These are phyloP conservation scores for Chlorociboria aeruginascens DNA, from an alignment of 495 filamentous ascomycete genomes.

Conservation along the genomic window DNA sequence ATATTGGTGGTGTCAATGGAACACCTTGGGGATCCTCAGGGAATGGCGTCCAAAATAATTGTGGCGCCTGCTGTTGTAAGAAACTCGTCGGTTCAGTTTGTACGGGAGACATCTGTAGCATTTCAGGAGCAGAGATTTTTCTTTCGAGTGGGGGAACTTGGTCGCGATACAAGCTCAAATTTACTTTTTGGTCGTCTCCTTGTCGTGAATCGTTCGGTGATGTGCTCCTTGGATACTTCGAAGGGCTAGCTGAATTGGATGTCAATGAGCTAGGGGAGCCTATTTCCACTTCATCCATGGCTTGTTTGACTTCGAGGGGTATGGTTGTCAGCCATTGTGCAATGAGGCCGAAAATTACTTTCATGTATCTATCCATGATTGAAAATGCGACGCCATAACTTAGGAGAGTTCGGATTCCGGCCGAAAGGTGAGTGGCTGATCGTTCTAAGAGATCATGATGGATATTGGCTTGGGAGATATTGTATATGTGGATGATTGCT, in stretches of 20 bases:
- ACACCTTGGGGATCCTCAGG: conserved; percentile 8
- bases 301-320: conserved; percentile 15
- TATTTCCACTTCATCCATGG: background rate
- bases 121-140: conserved; percentile 2
- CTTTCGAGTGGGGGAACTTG: background rate
- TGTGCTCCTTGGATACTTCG: background rate
- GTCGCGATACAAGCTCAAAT: no score
- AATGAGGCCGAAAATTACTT: conserved; percentile 17
- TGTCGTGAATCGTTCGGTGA: background rate
- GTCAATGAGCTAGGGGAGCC: background rate
- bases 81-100: background rate
- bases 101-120: background rate
- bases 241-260: background rate
- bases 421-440: background rate
- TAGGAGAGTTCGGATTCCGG: conserved; percentile 17
- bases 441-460: conserved; percentile 10
- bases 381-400: conserved; percentile 13
- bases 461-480: conserved; percentile 13
- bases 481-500: conserved; percentile 25
- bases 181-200: background rate
- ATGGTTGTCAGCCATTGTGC: conserved; percentile 21
- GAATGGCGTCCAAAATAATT: conserved; percentile 20
- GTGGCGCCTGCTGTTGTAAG: background rate
- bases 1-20: conserved; percentile 5
- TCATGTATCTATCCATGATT: conserved; percentile 12